Conservation (phyloP, 1,284 basidiomycete species). For the Earliella scabrosa region DNA sequence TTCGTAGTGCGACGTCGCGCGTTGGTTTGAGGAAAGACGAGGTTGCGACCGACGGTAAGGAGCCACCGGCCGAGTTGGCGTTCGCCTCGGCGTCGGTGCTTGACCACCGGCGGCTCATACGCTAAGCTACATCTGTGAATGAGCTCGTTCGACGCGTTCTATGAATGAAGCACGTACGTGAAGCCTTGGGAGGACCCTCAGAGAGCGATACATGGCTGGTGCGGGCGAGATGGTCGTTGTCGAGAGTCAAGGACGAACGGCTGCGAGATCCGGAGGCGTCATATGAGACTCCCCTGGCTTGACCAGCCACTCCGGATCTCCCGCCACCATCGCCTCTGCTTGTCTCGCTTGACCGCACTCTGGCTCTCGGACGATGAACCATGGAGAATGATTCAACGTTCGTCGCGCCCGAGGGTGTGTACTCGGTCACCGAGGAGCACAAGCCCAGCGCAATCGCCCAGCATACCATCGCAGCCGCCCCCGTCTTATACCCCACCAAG, state of each 20-base stretch:
- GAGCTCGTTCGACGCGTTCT: background rate
- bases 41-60: conserved; percentile 68
- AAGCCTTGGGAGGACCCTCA: conserved; percentile 16
- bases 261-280: conserved; percentile 26
- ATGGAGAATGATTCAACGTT: conserved; percentile 86
- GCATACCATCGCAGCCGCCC: conserved; percentile 49
- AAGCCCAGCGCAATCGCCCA: conserved; percentile 59
- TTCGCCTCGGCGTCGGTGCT: conserved; percentile 56
- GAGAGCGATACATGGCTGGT: conserved; percentile 18
- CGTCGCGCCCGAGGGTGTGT: conserved; percentile 86
- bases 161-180: conserved; percentile 16
- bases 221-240: conserved; percentile 32
- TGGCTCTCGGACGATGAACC: conserved; percentile 29
- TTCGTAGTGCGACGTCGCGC: conserved; percentile 71
- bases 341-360: conserved; percentile 1
- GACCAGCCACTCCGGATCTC: conserved; percentile 12
- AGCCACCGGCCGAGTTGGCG: conserved; percentile 74
- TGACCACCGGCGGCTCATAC: conserved; percentile 45
- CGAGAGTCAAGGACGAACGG: conserved; percentile 17
- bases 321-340: conserved; percentile 17
- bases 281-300: conserved; percentile 20
- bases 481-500: conserved; percentile 60
- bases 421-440: conserved; percentile 84
- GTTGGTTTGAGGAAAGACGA: conserved; percentile 66
- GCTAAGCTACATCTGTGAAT: conserved; percentile 1